Evolutionary conservation across 345 rosid genomes (phyloP), one percentile per base, ranked within the genome.

Genomic region (Schrenkiella parvula): DNA sequence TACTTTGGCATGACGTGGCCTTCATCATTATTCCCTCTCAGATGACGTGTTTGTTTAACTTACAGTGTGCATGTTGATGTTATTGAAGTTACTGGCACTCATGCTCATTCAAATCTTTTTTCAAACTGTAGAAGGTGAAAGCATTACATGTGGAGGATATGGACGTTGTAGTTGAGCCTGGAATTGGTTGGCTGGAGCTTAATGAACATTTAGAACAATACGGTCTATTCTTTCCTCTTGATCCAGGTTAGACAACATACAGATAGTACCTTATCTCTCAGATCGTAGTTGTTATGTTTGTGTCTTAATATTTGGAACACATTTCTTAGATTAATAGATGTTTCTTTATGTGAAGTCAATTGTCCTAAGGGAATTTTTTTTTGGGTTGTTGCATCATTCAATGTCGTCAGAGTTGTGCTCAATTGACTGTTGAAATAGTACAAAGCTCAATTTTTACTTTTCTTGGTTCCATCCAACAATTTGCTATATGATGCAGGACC

Each of bases 121-220:
- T 75, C 37, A 54, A 31, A 63, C 51, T 42, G 42, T 80, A 88
- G 98, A 79, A 78, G 76, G 96, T 90, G 62, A 93, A 90, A 71
- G 96, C 90, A 44, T 83, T 90, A 57, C 95, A 93, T 70, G 64
- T 89, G 56, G 95, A 86, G 64, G 97, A 93, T 84, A 90, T 91
- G 97, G 98, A 93, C 74, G 93, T 88, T 63, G 85, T 93, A 58
- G 98, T 93, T 76, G 97, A 93, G 89, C 93, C 97, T 76, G 97
- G 97, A 63, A 89, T 93, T 78, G 97, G 97, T 62, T 90, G 98
- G 97, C 78, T 89, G 81, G 97, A 90, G 79, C 97, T 90, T 50
- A 93, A 93, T 76, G 97, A 90, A 63, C 87, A 89, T 74, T 81
- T 93, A 73, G 95, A 88, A 83, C 91, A 87, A 48, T 83, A 83